A percentile compares a stretch with the other conserved stretches of the same genome.
Conservation (phyloP, 2,329 filamentous ascomycete species). For the Ophiostoma angusticollis region DNA sequence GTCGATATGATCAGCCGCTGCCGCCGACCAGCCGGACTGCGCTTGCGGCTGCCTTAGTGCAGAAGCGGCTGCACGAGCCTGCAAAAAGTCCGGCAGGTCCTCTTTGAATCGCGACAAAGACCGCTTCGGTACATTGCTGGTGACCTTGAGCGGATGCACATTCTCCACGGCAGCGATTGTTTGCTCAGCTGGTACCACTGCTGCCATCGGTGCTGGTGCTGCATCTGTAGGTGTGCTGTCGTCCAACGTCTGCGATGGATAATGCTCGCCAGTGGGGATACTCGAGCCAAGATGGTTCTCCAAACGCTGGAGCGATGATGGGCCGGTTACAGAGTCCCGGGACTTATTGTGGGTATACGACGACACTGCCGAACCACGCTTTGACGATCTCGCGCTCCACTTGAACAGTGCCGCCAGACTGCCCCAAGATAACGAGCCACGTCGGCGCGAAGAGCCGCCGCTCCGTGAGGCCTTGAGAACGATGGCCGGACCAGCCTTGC, state of each 20-base stretch:
- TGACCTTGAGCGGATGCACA: constrained; percentile 21
- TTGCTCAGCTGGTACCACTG: neutral
- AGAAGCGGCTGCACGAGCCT: too few species aligned
- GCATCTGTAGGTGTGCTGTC: neutral
- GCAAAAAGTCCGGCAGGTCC: constrained; percentile 68
- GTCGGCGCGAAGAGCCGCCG: constrained; percentile 31
- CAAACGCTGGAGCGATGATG: constrained; percentile 1
- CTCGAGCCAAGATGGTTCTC: neutral
- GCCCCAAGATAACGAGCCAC: constrained; percentile 42
- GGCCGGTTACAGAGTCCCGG: constrained; percentile 62
- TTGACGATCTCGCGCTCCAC: constrained; percentile 48
- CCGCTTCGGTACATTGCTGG: constrained; percentile 49
- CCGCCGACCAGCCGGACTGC: too few species aligned
- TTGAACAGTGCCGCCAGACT: constrained; percentile 50
- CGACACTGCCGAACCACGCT: constrained; percentile 46
- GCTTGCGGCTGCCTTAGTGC: too few species aligned
- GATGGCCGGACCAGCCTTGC: neutral
- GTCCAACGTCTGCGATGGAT: constrained; percentile 1
- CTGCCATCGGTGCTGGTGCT: constrained; percentile 21
- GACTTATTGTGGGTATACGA: constrained; percentile 94
- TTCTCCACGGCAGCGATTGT: constrained; percentile 20
- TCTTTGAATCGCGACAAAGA: constrained; percentile 87
- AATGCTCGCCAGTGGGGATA: neutral
- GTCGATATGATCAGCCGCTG: too few species aligned
- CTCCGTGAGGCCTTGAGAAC: constrained; percentile 41